Percentiles rank a stretch among this genome's conserved stretches.
Conservation (phyloP, 495 filamentous ascomycete genomes). For the Geoglossum glabrum region DNA sequence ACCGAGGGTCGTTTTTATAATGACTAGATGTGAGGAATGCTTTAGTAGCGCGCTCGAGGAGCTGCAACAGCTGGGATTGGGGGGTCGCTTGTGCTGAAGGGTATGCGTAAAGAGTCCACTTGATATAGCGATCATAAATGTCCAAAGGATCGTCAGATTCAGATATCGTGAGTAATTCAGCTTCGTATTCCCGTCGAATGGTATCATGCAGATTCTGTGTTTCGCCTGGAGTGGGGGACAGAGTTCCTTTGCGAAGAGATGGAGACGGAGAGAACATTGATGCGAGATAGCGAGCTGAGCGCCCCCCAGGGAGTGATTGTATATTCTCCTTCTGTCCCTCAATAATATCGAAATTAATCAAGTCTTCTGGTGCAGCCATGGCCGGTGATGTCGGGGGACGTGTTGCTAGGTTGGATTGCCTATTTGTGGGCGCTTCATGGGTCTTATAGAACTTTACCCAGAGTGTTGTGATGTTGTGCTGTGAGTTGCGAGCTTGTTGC, state of each 20-base stretch:
- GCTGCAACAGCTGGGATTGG: slow-evolving; percentile 66
- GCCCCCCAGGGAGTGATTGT: slow-evolving; percentile 72
- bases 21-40: slow-evolving; percentile 62
- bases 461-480: not conserved
- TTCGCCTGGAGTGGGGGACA: slow-evolving; percentile 41
- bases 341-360: slow-evolving; percentile 87
- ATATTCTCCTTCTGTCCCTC: slow-evolving; percentile 96
- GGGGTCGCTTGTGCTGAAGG: slow-evolving; percentile 84
- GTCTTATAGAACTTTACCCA: not conserved
- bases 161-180: slow-evolving; percentile 51
- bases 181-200: slow-evolving; percentile 67
- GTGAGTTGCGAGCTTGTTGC: not conserved
- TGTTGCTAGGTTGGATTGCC: not conserved
- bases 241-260: slow-evolving; percentile 28
- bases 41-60: slow-evolving; percentile 84
- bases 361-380: slow-evolving; percentile 34
- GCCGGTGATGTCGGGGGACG: not conserved
- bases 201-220: slow-evolving; percentile 58
- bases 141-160: slow-evolving; percentile 93
- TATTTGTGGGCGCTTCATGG: not conserved
- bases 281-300: slow-evolving; percentile 79
- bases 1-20: slow-evolving; percentile 89
- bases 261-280: slow-evolving; percentile 52
- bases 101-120: slow-evolving; percentile 89
- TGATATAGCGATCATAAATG: slow-evolving; percentile 87